Evolutionary conservation across 2,329 filamentous ascomycete species (phyloP), one percentile per base, ranked within the genome.

Genomic region (Aspergillus glaucus): DNA sequence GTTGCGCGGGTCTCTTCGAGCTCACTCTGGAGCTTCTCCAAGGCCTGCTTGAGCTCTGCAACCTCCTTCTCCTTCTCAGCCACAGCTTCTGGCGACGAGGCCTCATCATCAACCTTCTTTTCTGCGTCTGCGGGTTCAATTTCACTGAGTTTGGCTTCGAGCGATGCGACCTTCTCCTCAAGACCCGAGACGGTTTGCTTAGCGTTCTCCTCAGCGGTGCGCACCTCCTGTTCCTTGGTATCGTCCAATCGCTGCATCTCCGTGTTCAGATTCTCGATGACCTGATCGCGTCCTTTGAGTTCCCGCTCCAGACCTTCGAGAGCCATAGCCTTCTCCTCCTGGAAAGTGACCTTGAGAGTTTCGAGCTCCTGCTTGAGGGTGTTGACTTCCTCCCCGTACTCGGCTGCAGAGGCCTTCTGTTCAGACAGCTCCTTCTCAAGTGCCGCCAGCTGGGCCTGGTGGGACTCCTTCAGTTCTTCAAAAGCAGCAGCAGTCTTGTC

Each of bases 31-130:
- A 67, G 50, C 12, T 62, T 60, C 22, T 66, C 63, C 14, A 69
- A 52, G 22, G 60, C 54, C 47, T 66, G 51, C 51, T 64, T 62
- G 28, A 72, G 60, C 14, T 64, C 60, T 4, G 56, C 48, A 6
- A 70, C 61, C 40, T 72, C 61, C 40, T 66, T 58, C 4, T 68
- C 64, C 53, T 72, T 72, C 32, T 65, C 61, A 3, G 62, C 57
- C 15, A 72, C 48, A n/a, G 58, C 53, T 4, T 30, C 26, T 30
- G 26, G 10, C 26, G 26, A 30, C 17, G 58, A 55, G 10, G 50
- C 50, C 0, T 49, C 60, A 28, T 66, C 55, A 6, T 64, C 61
- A 0, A 51, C 57, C 21, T 62, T 46, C 22, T 58, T 55, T 2
- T 56, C 54, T 14, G 57, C 56, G 4, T 55, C 54, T 14, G 58